phyloP scores from a whole-genome alignment of 2,329 filamentous ascomycete species.

The Tothia fuscella region DNA sequence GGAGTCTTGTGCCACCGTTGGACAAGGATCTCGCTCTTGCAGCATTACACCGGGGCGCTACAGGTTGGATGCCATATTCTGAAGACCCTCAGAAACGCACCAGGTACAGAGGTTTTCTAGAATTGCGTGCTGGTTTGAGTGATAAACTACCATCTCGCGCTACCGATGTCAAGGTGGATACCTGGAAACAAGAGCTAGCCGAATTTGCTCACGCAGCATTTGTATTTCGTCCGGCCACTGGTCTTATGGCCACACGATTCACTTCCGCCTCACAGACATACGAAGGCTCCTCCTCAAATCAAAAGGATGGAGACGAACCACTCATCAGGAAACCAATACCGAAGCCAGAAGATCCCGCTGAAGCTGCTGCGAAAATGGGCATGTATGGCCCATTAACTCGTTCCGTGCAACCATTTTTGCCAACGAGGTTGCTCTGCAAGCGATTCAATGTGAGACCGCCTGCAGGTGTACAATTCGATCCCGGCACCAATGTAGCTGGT shows the following conservation, averaged over 20 bases:
- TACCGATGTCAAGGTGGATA: constrained; percentile 45
- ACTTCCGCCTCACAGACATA: constrained; percentile 50
- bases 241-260: constrained; percentile 87
- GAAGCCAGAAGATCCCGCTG: constrained; percentile 51
- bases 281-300: constrained; percentile 21
- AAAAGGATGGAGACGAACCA: constrained; percentile 13
- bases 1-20: constrained; percentile 34
- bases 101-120: constrained; percentile 74
- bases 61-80: constrained; percentile 69
- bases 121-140: constrained; percentile 54
- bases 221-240: constrained; percentile 85
- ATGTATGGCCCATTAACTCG: constrained; percentile 92
- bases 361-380: constrained; percentile 74
- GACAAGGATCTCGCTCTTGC: constrained; percentile 31
- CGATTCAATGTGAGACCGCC: constrained; percentile 65
- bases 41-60: constrained; percentile 36
- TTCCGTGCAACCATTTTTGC: constrained; percentile 58
- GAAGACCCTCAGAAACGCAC: constrained; percentile 67
- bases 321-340: constrained; percentile 7
- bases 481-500: constrained; percentile 22
- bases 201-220: constrained; percentile 65
- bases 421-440: constrained; percentile 80
- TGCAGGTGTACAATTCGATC: constrained; percentile 48
- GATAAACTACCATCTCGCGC: constrained; percentile 46
- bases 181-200: constrained; percentile 67